A percentile compares a stretch with the other conserved stretches of the same genome.
Conservation (phyloP, 441 rosid genomes). For the Syzygium syzygioides region DNA sequence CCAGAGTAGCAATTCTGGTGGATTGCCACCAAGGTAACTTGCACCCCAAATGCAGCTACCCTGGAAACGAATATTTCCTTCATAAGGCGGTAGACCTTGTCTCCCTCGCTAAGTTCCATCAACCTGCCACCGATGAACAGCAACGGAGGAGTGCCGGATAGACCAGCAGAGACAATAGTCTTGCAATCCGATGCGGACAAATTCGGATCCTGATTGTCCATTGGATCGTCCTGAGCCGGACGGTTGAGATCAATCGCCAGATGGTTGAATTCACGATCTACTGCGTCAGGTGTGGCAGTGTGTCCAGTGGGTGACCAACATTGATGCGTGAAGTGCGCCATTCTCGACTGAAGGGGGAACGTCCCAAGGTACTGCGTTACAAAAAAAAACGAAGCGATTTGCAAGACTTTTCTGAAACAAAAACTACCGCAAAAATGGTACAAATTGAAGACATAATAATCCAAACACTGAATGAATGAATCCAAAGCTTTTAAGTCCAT, state of each 20-base stretch:
- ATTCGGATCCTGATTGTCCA: neutral
- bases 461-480: neutral
- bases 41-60: constrained; percentile 36
- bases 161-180: constrained; percentile 26
- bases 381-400: neutral
- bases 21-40: constrained; percentile 29
- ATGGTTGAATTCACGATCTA: neutral
- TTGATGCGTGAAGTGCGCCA: neutral
- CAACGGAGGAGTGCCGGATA: neutral
- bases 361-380: neutral
- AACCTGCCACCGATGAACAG: constrained; percentile 16
- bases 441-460: neutral
- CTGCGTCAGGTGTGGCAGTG: neutral
- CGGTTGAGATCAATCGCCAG: neutral
- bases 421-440: neutral
- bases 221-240: neutral
- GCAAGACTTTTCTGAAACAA: neutral
- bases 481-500: neutral
- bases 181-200: constrained; percentile 36
- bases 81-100: constrained; percentile 40
- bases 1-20: constrained; percentile 31
- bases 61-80: constrained; percentile 31
- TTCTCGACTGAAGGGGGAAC: neutral
- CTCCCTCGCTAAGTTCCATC: constrained; percentile 36
- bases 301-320: neutral